Evolutionary conservation across 306 rosid genomes (phyloP), one percentile per base, ranked within the genome.

Genomic region (Luffa aegyptiaca): DNA sequence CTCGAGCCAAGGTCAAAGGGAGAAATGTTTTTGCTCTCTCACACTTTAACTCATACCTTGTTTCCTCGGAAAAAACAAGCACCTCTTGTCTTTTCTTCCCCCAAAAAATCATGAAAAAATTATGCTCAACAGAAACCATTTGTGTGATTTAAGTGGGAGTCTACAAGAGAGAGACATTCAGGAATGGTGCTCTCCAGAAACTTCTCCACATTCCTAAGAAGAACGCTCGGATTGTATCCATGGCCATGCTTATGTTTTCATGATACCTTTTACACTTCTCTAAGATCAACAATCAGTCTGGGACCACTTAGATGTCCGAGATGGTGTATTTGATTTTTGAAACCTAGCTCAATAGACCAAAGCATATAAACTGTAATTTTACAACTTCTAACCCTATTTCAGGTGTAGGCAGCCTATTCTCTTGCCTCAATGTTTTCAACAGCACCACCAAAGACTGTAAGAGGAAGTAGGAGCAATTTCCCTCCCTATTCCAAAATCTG

Each of bases 361-460:
- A 74, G 44, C 37, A n/a, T 39, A 17, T 7, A 6, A 13, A 41
- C 59, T 57, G 68, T 12, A 64, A 51, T 31, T 66, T 66, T 69
- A 46, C 8, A 4, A 53, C 69, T 55, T 51, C 7, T 69, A 45
- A 20, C 56, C 77, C 39, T 74, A 52, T 49, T 33, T 51, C 33
- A 74, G 46, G 9, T 74, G 45, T 49, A 31, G 62, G 46, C 37
- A 49, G 45, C 56, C 18, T 37, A 58, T 41, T 16, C 69, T 16
- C 58, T 11, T 18, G 18, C 31, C 62, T 49, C 63, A 52, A 52
- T 68, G 77, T 66, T 72, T 72, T 68, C 82, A 64, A 73, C 78
- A 69, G 56, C 35, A 41, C 57, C 69, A 80, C 46, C 68, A 35
- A 7, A 55, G 21, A 80, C 35, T 55, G 58, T 49, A 65, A 65